A percentile compares a stretch with the other conserved stretches of the same genome.
phyloP scores from a whole-genome alignment of 441 rosid species.

The Bruguiera hainesii region DNA sequence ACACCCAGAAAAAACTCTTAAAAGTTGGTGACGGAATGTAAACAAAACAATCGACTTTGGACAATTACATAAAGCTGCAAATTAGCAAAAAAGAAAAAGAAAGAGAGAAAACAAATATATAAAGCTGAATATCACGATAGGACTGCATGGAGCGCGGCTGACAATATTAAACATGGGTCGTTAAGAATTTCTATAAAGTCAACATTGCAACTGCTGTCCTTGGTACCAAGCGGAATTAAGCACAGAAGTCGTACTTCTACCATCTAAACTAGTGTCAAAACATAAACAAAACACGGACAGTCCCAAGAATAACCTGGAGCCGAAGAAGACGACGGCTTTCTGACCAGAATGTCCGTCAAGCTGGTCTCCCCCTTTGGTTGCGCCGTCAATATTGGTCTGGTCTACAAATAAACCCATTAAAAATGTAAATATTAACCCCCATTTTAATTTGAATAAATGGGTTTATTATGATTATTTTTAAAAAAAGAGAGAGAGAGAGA shows the following conservation, averaged over 20 bases:
- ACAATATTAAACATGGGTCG: no score
- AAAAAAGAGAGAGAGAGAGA: neutral
- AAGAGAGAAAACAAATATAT: no score
- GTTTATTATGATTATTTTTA: neutral
- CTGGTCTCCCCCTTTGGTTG: constrained; percentile 71
- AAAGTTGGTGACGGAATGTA: neutral
- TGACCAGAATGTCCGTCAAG: constrained; percentile 91
- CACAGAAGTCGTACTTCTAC: neutral
- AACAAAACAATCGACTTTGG: no score
- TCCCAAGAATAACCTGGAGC: constrained; percentile 43
- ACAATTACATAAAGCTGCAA: no score
- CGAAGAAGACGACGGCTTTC: constrained; percentile 61
- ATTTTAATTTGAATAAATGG: neutral
- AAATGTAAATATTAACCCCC: neutral
- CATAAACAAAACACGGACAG: neutral
- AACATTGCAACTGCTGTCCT: no score
- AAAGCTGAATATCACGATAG: no score
- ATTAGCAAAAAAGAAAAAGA: no score
- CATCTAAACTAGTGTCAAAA: neutral
- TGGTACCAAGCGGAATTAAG: no score
- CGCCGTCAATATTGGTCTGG: constrained; percentile 70
- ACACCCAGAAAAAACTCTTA: neutral
- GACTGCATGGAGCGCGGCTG: no score
- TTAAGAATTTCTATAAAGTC: no score
- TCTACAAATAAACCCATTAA: constrained; percentile 34